Evolutionary conservation across 106 monocot species (phyloP), one percentile per base, ranked within the genome.

Genomic region (Dendrobium catenatum): DNA sequence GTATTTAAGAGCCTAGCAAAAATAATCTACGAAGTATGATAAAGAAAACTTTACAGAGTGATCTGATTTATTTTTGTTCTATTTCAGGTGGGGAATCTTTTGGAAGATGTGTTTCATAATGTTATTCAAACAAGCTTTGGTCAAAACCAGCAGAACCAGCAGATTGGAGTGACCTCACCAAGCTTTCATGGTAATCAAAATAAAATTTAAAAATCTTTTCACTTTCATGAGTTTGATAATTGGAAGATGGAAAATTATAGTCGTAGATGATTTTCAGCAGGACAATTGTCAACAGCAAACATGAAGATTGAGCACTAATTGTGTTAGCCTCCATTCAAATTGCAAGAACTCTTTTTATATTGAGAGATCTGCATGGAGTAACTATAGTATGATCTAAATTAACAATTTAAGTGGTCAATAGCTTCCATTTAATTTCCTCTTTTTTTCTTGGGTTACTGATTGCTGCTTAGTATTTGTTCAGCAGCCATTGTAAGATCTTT

Each of bases 51-150:
- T 76, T 17, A 0, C 48, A 6, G 61, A 67, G 31, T 3, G 4
- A 48, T 22, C 24, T 11, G 4, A 16, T 56, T 7, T 46, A 76
- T 24, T 33, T 51, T 43, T 54, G 40, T 13, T 19, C 13, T 22
- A 19, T 26, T 81, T 86, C 83, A 88, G 91, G 48, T 83, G 47
- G 88, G 81, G 48, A 79, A 67, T 55, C 80, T 88, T 54, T 88
- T 86, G 88, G 88, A 83, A 76, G 88, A 91, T 88, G 88, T 88
- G 22, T 82, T 86, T 47, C 51, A 51, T 51, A 86, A 88, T 79
- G 82, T 88, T 76, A 80, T 88, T 64, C 88, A 91, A 77, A 86
- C 84, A 82, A 73, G 85, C 18, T 79, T 86, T 82, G 80, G 59
- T 22, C 88, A 83, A 82, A 88, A 72, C 51, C 86, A 86, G 74